Evolutionary conservation across 345 rosid genomes (phyloP).

Genomic region (Citrus sp.): DNA sequence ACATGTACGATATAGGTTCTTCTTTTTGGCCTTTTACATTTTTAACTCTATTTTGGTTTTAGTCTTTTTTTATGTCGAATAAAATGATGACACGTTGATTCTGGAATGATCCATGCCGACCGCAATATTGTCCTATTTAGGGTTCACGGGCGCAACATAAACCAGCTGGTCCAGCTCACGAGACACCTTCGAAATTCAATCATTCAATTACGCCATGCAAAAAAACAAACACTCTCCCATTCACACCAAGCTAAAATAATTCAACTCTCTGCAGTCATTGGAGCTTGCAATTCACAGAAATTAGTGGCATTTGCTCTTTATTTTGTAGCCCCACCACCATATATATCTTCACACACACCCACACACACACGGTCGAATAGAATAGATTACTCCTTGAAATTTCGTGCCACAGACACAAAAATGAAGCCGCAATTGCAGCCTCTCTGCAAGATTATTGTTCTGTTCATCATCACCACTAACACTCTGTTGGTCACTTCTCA

Average conservation of each 20-base stretch:
- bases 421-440: slow-evolving; percentile 35
- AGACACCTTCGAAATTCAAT: slow-evolving; percentile 5
- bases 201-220: neutral
- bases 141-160: slow-evolving; percentile 37
- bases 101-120: slow-evolving; percentile 15
- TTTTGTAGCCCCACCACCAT: neutral
- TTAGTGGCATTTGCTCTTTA: neutral
- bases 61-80: neutral
- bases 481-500: slow-evolving; percentile 11
- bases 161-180: slow-evolving; percentile 22
- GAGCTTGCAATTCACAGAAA: slow-evolving; percentile 2
- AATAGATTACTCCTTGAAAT: neutral
- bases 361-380: no score
- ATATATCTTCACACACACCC: neutral
- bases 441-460: slow-evolving; percentile 23
- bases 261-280: neutral
- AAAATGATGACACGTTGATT: slow-evolving; percentile 8
- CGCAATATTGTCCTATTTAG: neutral
- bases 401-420: slow-evolving; percentile 9
- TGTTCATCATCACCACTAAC: slow-evolving; percentile 11
- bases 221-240: neutral
- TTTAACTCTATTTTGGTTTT: no score
- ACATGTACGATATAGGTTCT: no score
- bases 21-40: no score
- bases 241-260: neutral